Percentiles rank a stretch among this genome's conserved stretches.
These are phyloP conservation scores for Schoenoplectus tabernaemontani DNA, from an alignment of 202 grass and related monocot species.

Conservation along the genomic window DNA sequence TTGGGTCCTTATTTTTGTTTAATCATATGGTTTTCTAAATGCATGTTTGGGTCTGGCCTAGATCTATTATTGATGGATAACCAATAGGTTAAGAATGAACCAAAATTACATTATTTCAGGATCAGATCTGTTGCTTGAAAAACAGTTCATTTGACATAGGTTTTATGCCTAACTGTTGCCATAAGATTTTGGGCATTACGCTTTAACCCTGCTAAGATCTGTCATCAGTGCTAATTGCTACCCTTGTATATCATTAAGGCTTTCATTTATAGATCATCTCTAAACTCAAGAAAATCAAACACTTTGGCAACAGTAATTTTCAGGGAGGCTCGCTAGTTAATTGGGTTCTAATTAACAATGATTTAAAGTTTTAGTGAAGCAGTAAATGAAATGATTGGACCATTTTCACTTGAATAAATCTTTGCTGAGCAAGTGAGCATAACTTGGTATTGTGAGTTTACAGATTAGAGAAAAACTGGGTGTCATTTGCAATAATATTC, in stretches of 20 bases:
- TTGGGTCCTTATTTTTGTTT: too few species aligned
- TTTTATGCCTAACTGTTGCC: neutral
- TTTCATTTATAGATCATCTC: too few species aligned
- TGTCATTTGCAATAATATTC: neutral
- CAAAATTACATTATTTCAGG: neutral
- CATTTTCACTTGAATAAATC: slow-evolving; percentile 1
- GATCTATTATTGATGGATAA: neutral
- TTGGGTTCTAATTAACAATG: too few species aligned
- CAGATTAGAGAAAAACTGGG: neutral
- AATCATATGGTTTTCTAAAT: neutral
- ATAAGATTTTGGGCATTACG: too few species aligned
- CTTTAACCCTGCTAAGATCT: too few species aligned
- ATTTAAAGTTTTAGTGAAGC: neutral
- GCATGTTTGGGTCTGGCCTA: neutral
- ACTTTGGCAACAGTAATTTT: too few species aligned
- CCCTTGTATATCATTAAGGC: too few species aligned
- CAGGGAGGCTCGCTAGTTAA: too few species aligned
- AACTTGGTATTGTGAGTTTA: neutral
- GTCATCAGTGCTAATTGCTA: too few species aligned
- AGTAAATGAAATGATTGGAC: neutral
- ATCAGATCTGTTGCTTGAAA: neutral
- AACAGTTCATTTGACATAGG: neutral
- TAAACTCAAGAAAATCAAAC: too few species aligned
- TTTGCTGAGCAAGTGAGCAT: neutral
- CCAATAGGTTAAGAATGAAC: neutral